A percentile compares a stretch with the other conserved stretches of the same genome.
Conservation (phyloP, 1,284 basidiomycete species). For the Boletus sp. region DNA sequence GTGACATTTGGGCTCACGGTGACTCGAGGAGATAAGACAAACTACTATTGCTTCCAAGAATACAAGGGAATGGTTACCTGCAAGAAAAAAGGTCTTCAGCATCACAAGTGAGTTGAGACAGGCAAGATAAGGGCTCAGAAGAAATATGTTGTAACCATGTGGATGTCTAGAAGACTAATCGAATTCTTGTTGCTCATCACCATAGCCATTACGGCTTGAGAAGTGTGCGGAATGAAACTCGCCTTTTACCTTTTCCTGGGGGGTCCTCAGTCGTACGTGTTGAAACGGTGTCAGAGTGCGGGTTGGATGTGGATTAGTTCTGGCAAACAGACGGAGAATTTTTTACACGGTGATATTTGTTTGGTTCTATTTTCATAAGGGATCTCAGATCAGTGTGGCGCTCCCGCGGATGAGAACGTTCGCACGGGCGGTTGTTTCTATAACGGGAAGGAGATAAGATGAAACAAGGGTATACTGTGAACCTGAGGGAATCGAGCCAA, state of each 20-base stretch:
- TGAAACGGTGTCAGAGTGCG: background rate
- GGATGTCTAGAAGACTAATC: slow-evolving; percentile 86
- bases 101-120: background rate
- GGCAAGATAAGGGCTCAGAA: slow-evolving; percentile 35
- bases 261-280: background rate
- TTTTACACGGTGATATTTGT: slow-evolving; percentile 1
- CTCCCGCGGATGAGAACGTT: slow-evolving; percentile 5
- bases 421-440: background rate
- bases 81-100: slow-evolving; percentile 8
- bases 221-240: slow-evolving; percentile 33
- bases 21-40: background rate
- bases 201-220: slow-evolving; percentile 7
- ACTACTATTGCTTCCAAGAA: background rate
- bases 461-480: slow-evolving; percentile 1
- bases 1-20: slow-evolving; percentile 1
- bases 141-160: slow-evolving; percentile 34
- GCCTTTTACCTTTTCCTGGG: slow-evolving; percentile 45
- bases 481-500: slow-evolving; percentile 1
- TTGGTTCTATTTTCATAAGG: slow-evolving; percentile 13
- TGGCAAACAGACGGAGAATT: background rate
- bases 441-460: slow-evolving; percentile 1
- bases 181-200: slow-evolving; percentile 60
- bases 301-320: too few species aligned
- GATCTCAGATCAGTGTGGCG: slow-evolving; percentile 1
- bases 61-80: slow-evolving; percentile 5